A percentile compares a stretch with the other conserved stretches of the same genome.
phyloP scores from a whole-genome alignment of 2,329 filamentous ascomycete genomes.

The Nectriaceae sp. region DNA sequence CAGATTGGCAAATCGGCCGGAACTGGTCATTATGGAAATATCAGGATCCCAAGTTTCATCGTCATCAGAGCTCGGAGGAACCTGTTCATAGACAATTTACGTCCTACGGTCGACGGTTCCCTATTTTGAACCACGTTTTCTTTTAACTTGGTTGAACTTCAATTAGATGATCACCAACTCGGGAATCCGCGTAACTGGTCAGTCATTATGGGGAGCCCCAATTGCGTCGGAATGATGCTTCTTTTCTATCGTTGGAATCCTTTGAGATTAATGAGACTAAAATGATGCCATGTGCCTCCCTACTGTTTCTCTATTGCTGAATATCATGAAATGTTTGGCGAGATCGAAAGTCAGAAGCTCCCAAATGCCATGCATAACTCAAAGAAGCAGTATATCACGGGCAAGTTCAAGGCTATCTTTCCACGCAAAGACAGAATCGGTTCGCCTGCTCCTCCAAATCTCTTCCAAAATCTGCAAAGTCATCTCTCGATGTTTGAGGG shows the following conservation, averaged over 20 bases:
- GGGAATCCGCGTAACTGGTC: too few relatives aligned
- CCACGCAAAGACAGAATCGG: neutral
- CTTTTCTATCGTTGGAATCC: too few relatives aligned
- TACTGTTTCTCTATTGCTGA: too few relatives aligned
- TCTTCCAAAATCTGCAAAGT: slow-evolving; percentile 2
- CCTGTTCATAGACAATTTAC: neutral
- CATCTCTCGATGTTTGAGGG: slow-evolving; percentile 1
- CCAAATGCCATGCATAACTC: neutral
- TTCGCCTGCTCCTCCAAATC: neutral
- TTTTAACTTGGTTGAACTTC: too few relatives aligned
- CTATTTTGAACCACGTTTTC: too few relatives aligned
- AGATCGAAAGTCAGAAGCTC: too few relatives aligned
- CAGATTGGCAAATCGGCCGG: slow-evolving; percentile 3
- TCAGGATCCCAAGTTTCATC: neutral
- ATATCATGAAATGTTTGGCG: too few relatives aligned
- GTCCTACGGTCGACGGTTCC: slow-evolving; percentile 1
- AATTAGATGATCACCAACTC: too few relatives aligned
- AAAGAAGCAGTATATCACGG: neutral
- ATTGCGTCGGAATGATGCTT: too few relatives aligned
- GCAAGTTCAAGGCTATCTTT: neutral
- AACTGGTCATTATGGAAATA: slow-evolving; percentile 1
- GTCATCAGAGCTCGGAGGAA: slow-evolving; percentile 3
- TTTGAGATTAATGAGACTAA: too few relatives aligned
- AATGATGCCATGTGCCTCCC: too few relatives aligned
- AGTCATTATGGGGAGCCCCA: too few relatives aligned